Percentiles rank a stretch among this genome's conserved stretches.
These are phyloP conservation scores for Kwoniella shandongensis DNA, from an alignment of 768 basidiomycete genomes.

Conservation along the genomic window DNA sequence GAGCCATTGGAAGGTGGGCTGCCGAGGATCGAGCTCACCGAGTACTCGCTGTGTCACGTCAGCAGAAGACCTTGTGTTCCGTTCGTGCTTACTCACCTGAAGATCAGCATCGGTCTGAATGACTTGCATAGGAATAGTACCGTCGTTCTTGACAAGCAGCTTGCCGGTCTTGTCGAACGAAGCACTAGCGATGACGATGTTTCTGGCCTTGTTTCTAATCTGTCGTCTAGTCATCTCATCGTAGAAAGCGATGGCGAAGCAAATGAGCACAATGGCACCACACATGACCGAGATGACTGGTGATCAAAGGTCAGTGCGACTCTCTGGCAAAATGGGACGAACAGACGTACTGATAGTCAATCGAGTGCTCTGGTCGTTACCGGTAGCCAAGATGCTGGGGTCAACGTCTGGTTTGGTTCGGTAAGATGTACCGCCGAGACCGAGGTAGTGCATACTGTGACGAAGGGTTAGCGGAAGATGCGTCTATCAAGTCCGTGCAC, in stretches of 20 bases:
- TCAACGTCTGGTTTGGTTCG: slow-evolving; percentile 24
- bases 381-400: slow-evolving; percentile 26
- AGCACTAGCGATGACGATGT: slow-evolving; percentile 52
- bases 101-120: slow-evolving; percentile 52
- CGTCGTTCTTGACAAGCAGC: slow-evolving; percentile 52
- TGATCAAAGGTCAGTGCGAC: too few species aligned
- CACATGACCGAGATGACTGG: slow-evolving; percentile 54
- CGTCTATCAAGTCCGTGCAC: not conserved
- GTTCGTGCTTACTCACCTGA: slow-evolving; percentile 29
- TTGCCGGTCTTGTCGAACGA: slow-evolving; percentile 52
- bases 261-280: slow-evolving; percentile 46
- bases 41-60: slow-evolving; percentile 39
- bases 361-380: slow-evolving; percentile 36
- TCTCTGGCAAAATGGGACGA: too few species aligned
- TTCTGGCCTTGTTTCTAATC: slow-evolving; percentile 40
- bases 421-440: slow-evolving; percentile 52
- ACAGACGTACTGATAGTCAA: slow-evolving; percentile 51
- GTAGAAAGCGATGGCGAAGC: slow-evolving; percentile 41
- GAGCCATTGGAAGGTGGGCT: slow-evolving; percentile 54
- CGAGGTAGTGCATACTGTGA: slow-evolving; percentile 54
- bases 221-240: slow-evolving; percentile 38
- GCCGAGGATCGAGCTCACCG: slow-evolving; percentile 49
- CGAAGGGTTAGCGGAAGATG: not conserved
- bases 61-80: not conserved
- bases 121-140: slow-evolving; percentile 53